phyloP scores from a whole-genome alignment of 768 basidiomycete genomes.

The Podaxis sp. region DNA sequence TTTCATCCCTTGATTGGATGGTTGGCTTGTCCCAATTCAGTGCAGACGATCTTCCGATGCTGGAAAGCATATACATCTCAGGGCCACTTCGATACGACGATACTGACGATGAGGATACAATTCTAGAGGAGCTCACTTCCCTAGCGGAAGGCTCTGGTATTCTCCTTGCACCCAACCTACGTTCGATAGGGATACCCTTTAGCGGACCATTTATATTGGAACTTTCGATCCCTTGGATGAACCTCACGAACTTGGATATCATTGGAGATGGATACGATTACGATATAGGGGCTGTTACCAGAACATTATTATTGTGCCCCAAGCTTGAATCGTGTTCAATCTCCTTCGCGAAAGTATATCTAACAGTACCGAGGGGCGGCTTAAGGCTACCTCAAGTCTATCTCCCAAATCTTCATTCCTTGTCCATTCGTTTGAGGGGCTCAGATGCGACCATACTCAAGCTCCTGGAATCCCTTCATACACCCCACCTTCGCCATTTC shows the following conservation, averaged over 20 bases:
- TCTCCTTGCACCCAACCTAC: background rate
- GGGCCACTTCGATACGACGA: background rate
- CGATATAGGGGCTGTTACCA: background rate
- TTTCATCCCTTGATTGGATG: background rate
- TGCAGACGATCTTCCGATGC: background rate
- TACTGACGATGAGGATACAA: background rate
- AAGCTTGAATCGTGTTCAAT: too few species aligned
- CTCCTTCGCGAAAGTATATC: too few species aligned
- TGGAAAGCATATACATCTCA: constrained; percentile 1
- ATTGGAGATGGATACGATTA: background rate
- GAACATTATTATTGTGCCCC: background rate
- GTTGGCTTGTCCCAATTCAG: background rate
- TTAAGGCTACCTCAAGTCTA: too few species aligned
- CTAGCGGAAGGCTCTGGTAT: background rate
- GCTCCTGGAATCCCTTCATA: background rate
- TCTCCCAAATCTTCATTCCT: too few species aligned
- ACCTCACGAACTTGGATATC: background rate
- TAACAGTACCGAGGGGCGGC: too few species aligned
- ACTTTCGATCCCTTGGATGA: background rate
- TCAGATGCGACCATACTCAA: background rate
- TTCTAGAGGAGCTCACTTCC: background rate
- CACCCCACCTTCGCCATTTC: constrained; percentile 4
- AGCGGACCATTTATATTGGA: background rate
- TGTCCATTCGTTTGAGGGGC: background rate
- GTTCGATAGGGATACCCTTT: background rate